These are phyloP conservation scores for Golubevia pallescens DNA, from an alignment of 1,284 basidiomycete species.

Conservation along the genomic window DNA sequence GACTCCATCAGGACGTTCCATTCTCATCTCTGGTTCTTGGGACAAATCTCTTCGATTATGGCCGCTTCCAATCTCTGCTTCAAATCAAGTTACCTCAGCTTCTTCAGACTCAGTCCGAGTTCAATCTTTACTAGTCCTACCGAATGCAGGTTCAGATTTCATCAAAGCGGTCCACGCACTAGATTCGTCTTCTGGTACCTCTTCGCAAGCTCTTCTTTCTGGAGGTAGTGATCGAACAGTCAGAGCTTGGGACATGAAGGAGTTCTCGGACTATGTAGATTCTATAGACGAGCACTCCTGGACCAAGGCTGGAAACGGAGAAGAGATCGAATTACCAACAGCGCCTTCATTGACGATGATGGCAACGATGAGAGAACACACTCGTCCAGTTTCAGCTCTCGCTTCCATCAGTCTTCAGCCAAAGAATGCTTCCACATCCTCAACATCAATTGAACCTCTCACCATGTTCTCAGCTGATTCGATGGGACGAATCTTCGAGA, in stretches of 20 bases:
- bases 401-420: slow-evolving; percentile 3
- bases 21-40: slow-evolving; percentile 28
- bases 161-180: slow-evolving; percentile 28
- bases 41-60: slow-evolving; percentile 22
- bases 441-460: too few relatives aligned
- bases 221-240: slow-evolving; percentile 31
- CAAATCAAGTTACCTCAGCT: background rate
- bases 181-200: background rate
- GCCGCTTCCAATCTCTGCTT: background rate
- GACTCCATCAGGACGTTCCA: slow-evolving; percentile 6
- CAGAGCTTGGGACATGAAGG: slow-evolving; percentile 15
- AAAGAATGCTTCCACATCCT: slow-evolving; percentile 4
- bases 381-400: slow-evolving; percentile 24
- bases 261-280: background rate
- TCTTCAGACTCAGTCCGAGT: background rate
- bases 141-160: slow-evolving; percentile 26
- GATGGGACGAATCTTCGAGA: slow-evolving; percentile 30
- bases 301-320: too few relatives aligned
- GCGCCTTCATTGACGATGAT: background rate
- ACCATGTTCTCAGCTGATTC: slow-evolving; percentile 28
- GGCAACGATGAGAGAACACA: slow-evolving; percentile 16
- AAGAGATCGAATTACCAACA: background rate
- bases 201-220: slow-evolving; percentile 11
- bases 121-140: background rate
- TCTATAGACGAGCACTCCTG: background rate